Conservation (phyloP, 768 basidiomycete species). For the Phlebiopsis flavidoalba region DNA sequence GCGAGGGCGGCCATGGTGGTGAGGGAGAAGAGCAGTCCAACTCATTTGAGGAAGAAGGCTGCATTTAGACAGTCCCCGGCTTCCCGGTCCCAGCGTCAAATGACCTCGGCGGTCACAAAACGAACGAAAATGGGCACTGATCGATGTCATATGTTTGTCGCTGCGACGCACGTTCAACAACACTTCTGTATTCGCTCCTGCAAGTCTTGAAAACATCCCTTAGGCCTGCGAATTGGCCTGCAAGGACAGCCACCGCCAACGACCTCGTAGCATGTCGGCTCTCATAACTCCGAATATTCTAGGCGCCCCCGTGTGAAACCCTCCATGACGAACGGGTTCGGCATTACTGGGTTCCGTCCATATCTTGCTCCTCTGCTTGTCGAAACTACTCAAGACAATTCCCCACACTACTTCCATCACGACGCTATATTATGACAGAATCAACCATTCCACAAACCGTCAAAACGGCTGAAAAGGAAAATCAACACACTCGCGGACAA, state of each 20-base stretch:
- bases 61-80: constrained; percentile 5
- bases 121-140: background rate
- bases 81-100: constrained; percentile 2
- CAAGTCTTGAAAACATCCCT: too few relatives aligned
- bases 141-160: background rate
- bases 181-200: background rate
- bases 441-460: constrained; percentile 11
- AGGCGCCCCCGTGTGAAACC: background rate
- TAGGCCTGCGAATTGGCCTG: too few relatives aligned
- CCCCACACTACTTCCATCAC: constrained; percentile 1
- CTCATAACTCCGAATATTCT: background rate
- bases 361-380: background rate
- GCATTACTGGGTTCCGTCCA: background rate
- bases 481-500: constrained; percentile 57
- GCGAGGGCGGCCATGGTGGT: constrained; percentile 23
- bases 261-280: background rate
- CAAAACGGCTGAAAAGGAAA: constrained; percentile 33
- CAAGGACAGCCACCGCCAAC: background rate
- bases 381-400: background rate
- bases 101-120: background rate
- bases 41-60: background rate
- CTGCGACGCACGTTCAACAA: constrained; percentile 2
- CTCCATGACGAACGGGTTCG: background rate
- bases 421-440: constrained; percentile 12
- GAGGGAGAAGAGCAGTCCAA: constrained; percentile 7